These are phyloP conservation scores for Fusarium solani-melongenae DNA, from an alignment of 2,329 filamentous ascomycete genomes.

Conservation along the genomic window DNA sequence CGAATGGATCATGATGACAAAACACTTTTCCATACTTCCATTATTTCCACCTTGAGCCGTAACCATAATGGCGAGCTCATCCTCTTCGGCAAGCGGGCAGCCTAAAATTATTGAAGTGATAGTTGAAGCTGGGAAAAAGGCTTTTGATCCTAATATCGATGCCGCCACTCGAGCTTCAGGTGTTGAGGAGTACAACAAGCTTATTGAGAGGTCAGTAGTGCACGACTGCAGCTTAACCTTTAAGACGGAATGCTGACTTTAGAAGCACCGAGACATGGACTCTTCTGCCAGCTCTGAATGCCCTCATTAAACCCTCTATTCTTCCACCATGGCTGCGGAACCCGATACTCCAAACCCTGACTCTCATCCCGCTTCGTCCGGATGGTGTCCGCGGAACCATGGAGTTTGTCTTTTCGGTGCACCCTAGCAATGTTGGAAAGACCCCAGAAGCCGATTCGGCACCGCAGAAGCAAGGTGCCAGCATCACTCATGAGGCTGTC, in stretches of 20 bases:
- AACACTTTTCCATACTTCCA: slow-evolving; percentile 32
- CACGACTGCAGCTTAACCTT: background rate
- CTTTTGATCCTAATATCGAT: slow-evolving; percentile 59
- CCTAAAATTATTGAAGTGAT: slow-evolving; percentile 49
- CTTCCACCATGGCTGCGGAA: slow-evolving; percentile 70
- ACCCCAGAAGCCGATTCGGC: slow-evolving; percentile 51
- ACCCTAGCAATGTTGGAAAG: slow-evolving; percentile 63
- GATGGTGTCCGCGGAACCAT: slow-evolving; percentile 75
- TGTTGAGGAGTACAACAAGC: slow-evolving; percentile 55
- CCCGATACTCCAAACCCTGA: slow-evolving; percentile 67
- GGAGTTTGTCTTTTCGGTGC: slow-evolving; percentile 77
- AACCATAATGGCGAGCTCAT: slow-evolving; percentile 43
- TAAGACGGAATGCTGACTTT: slow-evolving; percentile 7
- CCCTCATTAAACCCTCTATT: slow-evolving; percentile 70
- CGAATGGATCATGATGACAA: slow-evolving; percentile 27
- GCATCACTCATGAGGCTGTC: slow-evolving; percentile 76
- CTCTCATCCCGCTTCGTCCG: slow-evolving; percentile 68
- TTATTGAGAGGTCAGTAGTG: slow-evolving; percentile 59
- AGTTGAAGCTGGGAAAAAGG: slow-evolving; percentile 57
- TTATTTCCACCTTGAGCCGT: slow-evolving; percentile 3
- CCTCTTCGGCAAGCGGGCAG: slow-evolving; percentile 27
- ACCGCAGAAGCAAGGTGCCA: slow-evolving; percentile 67
- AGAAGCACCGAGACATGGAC: slow-evolving; percentile 56
- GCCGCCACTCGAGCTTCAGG: slow-evolving; percentile 49
- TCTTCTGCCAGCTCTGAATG: slow-evolving; percentile 71